These are phyloP conservation scores for Colletotrichum chlorophyti DNA, from an alignment of 2,329 filamentous ascomycete species.

Conservation along the genomic window DNA sequence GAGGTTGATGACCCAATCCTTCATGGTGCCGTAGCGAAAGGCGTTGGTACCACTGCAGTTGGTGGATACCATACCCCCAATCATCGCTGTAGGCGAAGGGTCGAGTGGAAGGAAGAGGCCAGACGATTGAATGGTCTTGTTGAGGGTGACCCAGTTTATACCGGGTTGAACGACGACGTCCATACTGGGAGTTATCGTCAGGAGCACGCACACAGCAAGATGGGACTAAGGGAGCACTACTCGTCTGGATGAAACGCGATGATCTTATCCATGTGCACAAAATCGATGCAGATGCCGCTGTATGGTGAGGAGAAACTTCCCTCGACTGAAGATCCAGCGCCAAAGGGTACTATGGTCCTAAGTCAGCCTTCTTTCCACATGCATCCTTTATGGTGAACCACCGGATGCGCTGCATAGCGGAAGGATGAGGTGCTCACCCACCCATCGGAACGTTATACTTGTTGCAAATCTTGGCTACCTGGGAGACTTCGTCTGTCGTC, in stretches of 20 bases:
- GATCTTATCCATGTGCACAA: slow-evolving; percentile 71
- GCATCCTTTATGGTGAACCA: no score
- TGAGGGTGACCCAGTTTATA: slow-evolving; percentile 72
- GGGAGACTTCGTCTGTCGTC: slow-evolving; percentile 68
- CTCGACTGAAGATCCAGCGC: slow-evolving; percentile 76
- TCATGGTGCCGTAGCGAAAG: slow-evolving; percentile 76
- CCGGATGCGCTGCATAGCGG: no score
- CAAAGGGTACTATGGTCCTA: slow-evolving; percentile 61
- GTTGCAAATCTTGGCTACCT: slow-evolving; percentile 67
- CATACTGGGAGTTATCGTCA: slow-evolving; percentile 45
- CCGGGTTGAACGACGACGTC: slow-evolving; percentile 76
- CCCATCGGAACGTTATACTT: slow-evolving; percentile 71
- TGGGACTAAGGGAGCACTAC: not conserved
- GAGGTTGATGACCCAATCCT: slow-evolving; percentile 75
- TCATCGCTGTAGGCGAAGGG: slow-evolving; percentile 66
- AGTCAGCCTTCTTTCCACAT: not conserved
- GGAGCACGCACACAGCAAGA: no score
- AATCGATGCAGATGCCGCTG: slow-evolving; percentile 74
- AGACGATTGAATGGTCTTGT: slow-evolving; percentile 65
- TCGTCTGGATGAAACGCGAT: slow-evolving; percentile 69
- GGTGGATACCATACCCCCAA: slow-evolving; percentile 70
- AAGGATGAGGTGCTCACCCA: not conserved
- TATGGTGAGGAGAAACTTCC: slow-evolving; percentile 73
- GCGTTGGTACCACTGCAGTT: slow-evolving; percentile 70
- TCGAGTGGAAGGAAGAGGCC: slow-evolving; percentile 76